These are phyloP conservation scores for Discostella stelligera DNA, from an alignment of 352 stramenopile species.

Conservation along the genomic window DNA sequence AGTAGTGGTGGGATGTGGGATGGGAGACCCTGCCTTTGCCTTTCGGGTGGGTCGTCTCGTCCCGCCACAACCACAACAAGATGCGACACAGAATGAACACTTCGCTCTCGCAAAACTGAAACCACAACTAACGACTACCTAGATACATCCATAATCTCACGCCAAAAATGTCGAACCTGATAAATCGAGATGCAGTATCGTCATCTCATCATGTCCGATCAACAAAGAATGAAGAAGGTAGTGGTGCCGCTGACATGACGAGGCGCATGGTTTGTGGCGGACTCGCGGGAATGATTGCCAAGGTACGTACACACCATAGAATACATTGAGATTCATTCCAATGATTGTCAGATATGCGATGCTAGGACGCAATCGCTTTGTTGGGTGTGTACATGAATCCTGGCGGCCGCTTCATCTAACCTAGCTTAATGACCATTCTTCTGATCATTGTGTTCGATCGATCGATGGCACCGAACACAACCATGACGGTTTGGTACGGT, in stretches of 20 bases:
- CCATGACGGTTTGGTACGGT: background rate
- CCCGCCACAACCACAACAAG: no score
- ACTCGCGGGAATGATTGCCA: conserved; percentile 81
- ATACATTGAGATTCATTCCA: background rate
- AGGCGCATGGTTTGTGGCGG: conserved; percentile 76
- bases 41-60: no score
- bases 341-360: background rate
- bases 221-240: background rate
- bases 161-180: background rate
- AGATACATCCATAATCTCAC: background rate
- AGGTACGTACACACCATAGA: conserved; percentile 30
- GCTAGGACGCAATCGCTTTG: background rate
- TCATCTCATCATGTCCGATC: background rate
- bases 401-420: background rate
- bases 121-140: no score
- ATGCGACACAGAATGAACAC: no score
- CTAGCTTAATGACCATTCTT: background rate
- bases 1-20: no score
- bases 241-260: conserved; percentile 57
- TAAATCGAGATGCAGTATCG: background rate
- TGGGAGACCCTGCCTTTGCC: no score
- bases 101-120: no score
- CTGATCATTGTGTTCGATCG: background rate
- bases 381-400: background rate
- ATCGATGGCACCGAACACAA: background rate